Percentiles rank a stretch among this genome's conserved stretches.
These are phyloP conservation scores for Planoprotostelium fungivorum DNA, from an alignment of 78 protist species.

Conservation along the genomic window DNA sequence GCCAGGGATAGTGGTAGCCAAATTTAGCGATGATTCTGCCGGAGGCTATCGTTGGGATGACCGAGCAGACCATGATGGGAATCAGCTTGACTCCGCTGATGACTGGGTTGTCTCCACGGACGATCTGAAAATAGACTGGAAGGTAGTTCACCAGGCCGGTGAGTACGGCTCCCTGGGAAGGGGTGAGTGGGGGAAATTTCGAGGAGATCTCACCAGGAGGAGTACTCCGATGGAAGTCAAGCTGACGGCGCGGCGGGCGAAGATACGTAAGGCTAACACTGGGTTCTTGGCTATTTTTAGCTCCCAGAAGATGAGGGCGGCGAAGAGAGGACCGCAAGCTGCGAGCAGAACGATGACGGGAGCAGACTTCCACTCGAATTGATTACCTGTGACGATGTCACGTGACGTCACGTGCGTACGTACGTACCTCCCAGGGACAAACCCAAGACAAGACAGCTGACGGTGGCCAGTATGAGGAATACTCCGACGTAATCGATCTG, in stretches of 20 bases:
- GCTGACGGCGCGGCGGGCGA: constrained; percentile 25
- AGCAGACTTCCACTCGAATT: constrained; percentile 38
- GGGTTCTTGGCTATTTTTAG: constrained; percentile 18
- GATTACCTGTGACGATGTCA: neutral
- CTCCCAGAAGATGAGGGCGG: constrained; percentile 16
- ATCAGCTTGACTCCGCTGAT: constrained; percentile 33
- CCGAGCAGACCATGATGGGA: constrained; percentile 53
- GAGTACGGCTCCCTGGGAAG: constrained; percentile 25
- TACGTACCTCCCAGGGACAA: constrained; percentile 53
- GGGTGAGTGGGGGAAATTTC: neutral
- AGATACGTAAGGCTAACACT: constrained; percentile 42
- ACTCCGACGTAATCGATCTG: constrained; percentile 38
- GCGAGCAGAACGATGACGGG: constrained; percentile 23
- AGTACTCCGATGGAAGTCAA: constrained; percentile 11
- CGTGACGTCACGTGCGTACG: too few species aligned
- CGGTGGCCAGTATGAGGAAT: constrained; percentile 14
- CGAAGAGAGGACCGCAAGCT: constrained; percentile 8
- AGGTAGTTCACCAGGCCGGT: constrained; percentile 53
- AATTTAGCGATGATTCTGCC: constrained; percentile 22
- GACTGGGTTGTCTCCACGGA: constrained; percentile 25
- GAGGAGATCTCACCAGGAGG: neutral
- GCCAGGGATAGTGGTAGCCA: neutral
- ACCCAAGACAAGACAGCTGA: constrained; percentile 28
- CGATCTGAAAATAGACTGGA: constrained; percentile 56
- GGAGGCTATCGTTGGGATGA: constrained; percentile 12